Evolutionary conservation across 2,329 filamentous ascomycete genomes (phyloP).

Genomic region (Aspergillus ochraceus): DNA sequence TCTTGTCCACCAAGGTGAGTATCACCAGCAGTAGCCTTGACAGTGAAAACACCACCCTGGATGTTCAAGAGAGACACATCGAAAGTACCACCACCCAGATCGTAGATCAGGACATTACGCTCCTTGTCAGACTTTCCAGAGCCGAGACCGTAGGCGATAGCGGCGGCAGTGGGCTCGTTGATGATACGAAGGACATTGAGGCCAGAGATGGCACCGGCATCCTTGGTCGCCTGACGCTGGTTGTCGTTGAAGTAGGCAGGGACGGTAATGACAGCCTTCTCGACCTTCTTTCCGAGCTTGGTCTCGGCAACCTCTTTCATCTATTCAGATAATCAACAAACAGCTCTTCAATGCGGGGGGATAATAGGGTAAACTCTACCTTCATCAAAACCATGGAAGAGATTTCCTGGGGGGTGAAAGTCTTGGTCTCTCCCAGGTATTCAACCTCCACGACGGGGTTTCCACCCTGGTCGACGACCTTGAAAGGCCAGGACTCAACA

Average conservation of each 20-base stretch:
- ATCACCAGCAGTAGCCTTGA: slow-evolving; percentile 97
- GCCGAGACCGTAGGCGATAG: slow-evolving; percentile 97
- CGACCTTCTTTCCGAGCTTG: slow-evolving; percentile 98
- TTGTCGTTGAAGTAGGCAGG: slow-evolving; percentile 99
- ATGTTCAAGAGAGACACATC: slow-evolving; percentile 99
- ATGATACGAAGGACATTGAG: slow-evolving; percentile 99
- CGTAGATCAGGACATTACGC: slow-evolving; percentile 98
- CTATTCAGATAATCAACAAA: slow-evolving; percentile 49
- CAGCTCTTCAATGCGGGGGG: slow-evolving; percentile 1
- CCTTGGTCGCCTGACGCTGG: slow-evolving; percentile 99
- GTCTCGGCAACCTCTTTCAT: slow-evolving; percentile 99
- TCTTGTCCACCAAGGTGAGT: slow-evolving; percentile 95
- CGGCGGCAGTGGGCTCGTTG: slow-evolving; percentile 98
- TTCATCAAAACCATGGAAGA: slow-evolving; percentile 98
- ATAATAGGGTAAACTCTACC: slow-evolving; percentile 57
- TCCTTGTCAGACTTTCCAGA: slow-evolving; percentile 95
- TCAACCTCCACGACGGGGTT: slow-evolving; percentile 92
- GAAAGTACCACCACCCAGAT: slow-evolving; percentile 99
- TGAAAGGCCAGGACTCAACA: slow-evolving; percentile 98
- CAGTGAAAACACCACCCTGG: slow-evolving; percentile 98
- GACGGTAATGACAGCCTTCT: slow-evolving; percentile 98
- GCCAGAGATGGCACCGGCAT: slow-evolving; percentile 94
- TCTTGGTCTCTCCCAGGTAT: slow-evolving; percentile 93
- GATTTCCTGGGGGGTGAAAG: slow-evolving; percentile 97
- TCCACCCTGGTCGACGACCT: slow-evolving; percentile 85